Evolutionary conservation across 2,329 filamentous ascomycete species (phyloP), one percentile per base, ranked within the genome.

Genomic region (Magnaporthiopsis rhizophila): DNA sequence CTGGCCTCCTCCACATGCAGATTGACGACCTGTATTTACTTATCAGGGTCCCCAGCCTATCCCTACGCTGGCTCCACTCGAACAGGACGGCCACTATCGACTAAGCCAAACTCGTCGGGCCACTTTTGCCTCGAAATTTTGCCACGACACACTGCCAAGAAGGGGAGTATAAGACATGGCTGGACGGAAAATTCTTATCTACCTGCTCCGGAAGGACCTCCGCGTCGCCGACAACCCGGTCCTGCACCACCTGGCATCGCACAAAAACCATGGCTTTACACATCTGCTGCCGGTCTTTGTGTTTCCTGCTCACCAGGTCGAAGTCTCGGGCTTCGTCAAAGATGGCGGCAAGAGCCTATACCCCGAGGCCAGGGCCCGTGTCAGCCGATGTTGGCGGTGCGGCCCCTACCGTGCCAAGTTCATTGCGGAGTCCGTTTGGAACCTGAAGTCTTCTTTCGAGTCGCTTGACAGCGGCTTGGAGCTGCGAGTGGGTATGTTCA

Each of bases 161-260:
- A 24, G 45, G 1, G 45, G 45, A 1, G 18, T 24, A n/a, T 11
- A 53, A 11, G 45, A n/a, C 7, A 62, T 62, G 61, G 24, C 61
- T 62, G 26, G 26, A 57, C 50, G 61, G 28, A 84, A 82, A 38
- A 79, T 90, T 30, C 77, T 92, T 62, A 79, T 94, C 64, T 92
- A 92, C 71, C 74, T 93, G 28, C 74, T 93, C 50, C 85, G 90
- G 59, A 85, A 87, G 68, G 91, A 94, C 72, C 79, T 92, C 26
- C 87, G 91, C 66, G 79, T 90, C 32, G 80, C 84, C 34, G 90
- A 94, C 74, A 93, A 93, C 70, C 89, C 89, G 0, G 81, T 92
- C 58, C 81, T 94, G 26, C 81, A 91, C 71, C 81, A 75, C 69
- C 78, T 83, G 62, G 77, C 77, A 65, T 84, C 77, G 67, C 74